A percentile compares a stretch with the other conserved stretches of the same genome.
Conservation (phyloP, 2,329 filamentous ascomycete species). For the Fusarium sp. region DNA sequence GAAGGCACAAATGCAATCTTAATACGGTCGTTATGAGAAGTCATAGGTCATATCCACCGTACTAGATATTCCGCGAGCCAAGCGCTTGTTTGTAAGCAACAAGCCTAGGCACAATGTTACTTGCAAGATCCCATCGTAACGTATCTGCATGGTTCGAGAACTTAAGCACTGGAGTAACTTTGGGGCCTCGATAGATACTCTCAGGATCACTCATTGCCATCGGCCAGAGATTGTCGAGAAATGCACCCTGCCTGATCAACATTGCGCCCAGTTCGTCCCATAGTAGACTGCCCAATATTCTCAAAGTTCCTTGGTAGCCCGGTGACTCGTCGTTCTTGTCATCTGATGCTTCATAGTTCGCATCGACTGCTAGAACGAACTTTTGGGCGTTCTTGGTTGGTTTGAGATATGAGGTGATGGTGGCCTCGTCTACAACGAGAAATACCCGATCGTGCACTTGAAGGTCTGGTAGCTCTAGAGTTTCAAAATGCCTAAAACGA, state of each 20-base stretch:
- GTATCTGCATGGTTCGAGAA: slow-evolving; percentile 16
- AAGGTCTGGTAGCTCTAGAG: neutral
- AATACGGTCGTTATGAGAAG: no score
- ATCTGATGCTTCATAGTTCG: neutral
- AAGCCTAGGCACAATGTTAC: slow-evolving; percentile 10
- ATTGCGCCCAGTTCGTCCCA: slow-evolving; percentile 51
- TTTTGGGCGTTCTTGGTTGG: slow-evolving; percentile 7
- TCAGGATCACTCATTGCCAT: slow-evolving; percentile 41
- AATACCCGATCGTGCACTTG: slow-evolving; percentile 17
- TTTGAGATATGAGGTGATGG: slow-evolving; percentile 47
- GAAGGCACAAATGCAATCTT: no score
- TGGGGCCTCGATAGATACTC: slow-evolving; percentile 37
- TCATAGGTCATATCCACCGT: neutral
- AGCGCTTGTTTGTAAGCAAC: neutral
- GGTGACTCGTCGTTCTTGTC: slow-evolving; percentile 11
- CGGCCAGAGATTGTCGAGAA: slow-evolving; percentile 43
- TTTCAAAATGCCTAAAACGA: slow-evolving; percentile 21
- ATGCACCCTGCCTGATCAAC: slow-evolving; percentile 50
- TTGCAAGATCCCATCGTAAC: slow-evolving; percentile 18
- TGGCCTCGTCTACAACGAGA: slow-evolving; percentile 45
- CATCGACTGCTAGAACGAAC: slow-evolving; percentile 44
- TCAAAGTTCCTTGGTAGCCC: slow-evolving; percentile 42
- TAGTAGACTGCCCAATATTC: slow-evolving; percentile 44
- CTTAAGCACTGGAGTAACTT: slow-evolving; percentile 8
- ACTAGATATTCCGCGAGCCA: neutral